Base-by-base conservation (phyloP, 2,329 filamentous ascomycete species). In the Botryotinia calthae region DNA sequence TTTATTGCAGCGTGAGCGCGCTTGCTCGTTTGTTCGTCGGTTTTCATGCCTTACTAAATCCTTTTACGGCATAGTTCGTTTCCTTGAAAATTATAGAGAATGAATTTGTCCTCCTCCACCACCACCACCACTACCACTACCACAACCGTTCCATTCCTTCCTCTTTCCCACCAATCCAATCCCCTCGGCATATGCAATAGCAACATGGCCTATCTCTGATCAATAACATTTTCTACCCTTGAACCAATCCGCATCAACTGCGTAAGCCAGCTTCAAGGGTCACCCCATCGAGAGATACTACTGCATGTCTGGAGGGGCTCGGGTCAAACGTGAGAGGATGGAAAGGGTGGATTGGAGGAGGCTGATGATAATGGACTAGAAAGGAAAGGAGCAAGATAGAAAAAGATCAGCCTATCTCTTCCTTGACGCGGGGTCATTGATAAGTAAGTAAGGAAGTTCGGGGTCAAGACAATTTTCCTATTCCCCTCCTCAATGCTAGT, bases 401-500 rank as follows among this genome's bases (percentile, higher is more conserved):
- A 48, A 72, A 54, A 73, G 64, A 76, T 79, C 78, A 77, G 77
- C 79, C 79, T 79, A 78, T 81, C 79, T 77, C 79, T 76, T 75
- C 73, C 76, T 77, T 79, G 77, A 79, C 82, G 82, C 82, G 82
- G 82, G 82, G 82, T 82, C 79, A 74, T 74, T 76, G 75, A 78
- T 76, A 77, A 72, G 73, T 69, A 77, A 46, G 73, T 65, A 76
- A 68, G 63, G 70, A 42, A 54, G 31, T 22, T 70, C 56, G 75
- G 80, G 79, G 78, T 81, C 78, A 79, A 78, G 77, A 74, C 77
- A 76, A 79, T 79, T 76, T 44, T 14, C n/a, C 46, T 54, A 31
- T 62, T 42, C 76, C 79, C 78, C 61, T 48, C 75, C 51, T 78
- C 74, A 74, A 77, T 78, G 74, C 74, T 76, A 75, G 70, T 73